These are phyloP conservation scores for Russula lepida DNA, from an alignment of 768 basidiomycete species.

Conservation along the genomic window DNA sequence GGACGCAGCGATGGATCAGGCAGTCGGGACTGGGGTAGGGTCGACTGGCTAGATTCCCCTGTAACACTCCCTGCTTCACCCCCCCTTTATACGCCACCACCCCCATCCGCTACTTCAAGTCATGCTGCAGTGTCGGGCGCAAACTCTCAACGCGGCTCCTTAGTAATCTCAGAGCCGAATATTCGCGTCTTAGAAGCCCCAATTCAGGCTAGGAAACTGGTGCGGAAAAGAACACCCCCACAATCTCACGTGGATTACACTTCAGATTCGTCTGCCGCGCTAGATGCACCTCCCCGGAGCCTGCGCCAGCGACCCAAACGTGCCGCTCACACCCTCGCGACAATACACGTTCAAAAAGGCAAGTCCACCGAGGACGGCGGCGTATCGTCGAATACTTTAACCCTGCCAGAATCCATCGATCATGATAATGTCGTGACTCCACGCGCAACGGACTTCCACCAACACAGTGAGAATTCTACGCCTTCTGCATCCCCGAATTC, in stretches of 20 bases:
- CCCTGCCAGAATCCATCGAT: constrained; percentile 42
- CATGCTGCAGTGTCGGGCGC: constrained; percentile 28
- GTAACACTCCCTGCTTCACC: constrained; percentile 32
- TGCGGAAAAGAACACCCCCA: constrained; percentile 35
- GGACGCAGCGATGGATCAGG: constrained; percentile 21
- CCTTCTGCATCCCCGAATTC: constrained; percentile 27
- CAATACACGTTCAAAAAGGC: constrained; percentile 37
- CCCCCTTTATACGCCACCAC: constrained; percentile 34
- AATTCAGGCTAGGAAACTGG: constrained; percentile 25
- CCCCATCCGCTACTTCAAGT: constrained; percentile 20
- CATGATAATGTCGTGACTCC: constrained; percentile 50
- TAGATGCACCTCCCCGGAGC: constrained; percentile 31
- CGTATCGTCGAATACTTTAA: constrained; percentile 41
- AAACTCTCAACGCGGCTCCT: constrained; percentile 29
- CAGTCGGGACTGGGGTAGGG: constrained; percentile 28
- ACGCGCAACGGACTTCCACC: constrained; percentile 39
- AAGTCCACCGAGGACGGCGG: constrained; percentile 16
- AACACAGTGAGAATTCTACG: constrained; percentile 24
- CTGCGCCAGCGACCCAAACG: constrained; percentile 49
- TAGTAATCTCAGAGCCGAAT: constrained; percentile 25
- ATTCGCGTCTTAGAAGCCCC: constrained; percentile 26
- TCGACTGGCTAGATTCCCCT: constrained; percentile 34
- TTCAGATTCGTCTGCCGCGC: constrained; percentile 42
- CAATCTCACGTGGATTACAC: constrained; percentile 30
- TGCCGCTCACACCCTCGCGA: constrained; percentile 37